Evolutionary conservation across 495 filamentous ascomycete genomes (phyloP).

Genomic region (Pyrenopolyporus hunteri): DNA sequence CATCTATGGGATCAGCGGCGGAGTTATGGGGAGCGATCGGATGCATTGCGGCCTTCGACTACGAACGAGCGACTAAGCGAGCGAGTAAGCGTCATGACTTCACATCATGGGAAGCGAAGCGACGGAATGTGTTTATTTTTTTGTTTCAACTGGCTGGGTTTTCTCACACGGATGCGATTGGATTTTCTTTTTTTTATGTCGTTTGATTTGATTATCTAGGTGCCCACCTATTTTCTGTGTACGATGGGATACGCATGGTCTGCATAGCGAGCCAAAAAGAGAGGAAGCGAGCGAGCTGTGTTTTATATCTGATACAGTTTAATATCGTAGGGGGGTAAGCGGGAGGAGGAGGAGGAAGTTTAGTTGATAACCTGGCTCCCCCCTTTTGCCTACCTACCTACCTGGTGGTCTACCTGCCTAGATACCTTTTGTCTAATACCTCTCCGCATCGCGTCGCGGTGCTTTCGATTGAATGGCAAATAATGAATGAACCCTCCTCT

Average conservation of each 20-base stretch:
- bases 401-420: neutral
- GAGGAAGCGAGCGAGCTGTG: too few species aligned
- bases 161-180: neutral
- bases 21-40: slow-evolving; percentile 21
- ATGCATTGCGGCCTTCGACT: too few species aligned
- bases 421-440: slow-evolving; percentile 12
- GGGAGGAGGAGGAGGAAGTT: neutral
- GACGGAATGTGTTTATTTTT: neutral
- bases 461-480: neutral
- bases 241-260: slow-evolving; percentile 3
- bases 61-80: neutral
- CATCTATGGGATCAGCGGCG: slow-evolving; percentile 17
- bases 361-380: neutral
- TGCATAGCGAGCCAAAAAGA: too few species aligned
- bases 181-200: too few species aligned
- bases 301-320: too few species aligned
- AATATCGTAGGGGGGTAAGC: too few species aligned
- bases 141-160: too few species aligned
- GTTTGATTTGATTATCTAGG: too few species aligned
- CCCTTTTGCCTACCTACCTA: neutral
- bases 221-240: too few species aligned
- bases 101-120: slow-evolving; percentile 11
- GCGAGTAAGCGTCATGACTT: slow-evolving; percentile 15
- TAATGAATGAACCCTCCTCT: neutral
- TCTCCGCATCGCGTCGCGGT: neutral